phyloP scores from a whole-genome alignment of 495 filamentous ascomycete species.

The Hypoxylon lienhwacheense region DNA sequence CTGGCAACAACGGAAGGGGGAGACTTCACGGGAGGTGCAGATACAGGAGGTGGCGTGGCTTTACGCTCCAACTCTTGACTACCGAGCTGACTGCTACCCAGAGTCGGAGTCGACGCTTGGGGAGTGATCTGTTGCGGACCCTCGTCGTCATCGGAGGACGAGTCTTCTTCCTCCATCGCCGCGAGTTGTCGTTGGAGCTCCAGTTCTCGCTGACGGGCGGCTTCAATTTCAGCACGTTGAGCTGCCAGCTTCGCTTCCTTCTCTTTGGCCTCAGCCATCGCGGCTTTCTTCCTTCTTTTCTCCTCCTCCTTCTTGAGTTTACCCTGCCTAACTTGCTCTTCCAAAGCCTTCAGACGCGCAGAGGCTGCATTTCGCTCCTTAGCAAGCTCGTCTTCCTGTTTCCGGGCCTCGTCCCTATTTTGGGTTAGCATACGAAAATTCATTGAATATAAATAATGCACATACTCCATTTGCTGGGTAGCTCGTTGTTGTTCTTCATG shows the following conservation, averaged over 20 bases:
- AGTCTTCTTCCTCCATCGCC: conserved; percentile 71
- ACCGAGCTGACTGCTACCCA: conserved; percentile 52
- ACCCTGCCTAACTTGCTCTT: conserved; percentile 90
- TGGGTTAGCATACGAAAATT: conserved; percentile 37
- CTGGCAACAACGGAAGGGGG: conserved; percentile 48
- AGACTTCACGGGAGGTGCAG: conserved; percentile 47
- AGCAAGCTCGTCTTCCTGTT: conserved; percentile 76
- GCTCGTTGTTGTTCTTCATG: conserved; percentile 77
- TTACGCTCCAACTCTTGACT: conserved; percentile 58
- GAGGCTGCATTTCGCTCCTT: conserved; percentile 79
- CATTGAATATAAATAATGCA: conserved; percentile 32
- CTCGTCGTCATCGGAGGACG: conserved; percentile 85
- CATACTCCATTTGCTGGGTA: conserved; percentile 82
- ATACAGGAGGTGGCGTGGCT: conserved; percentile 49
- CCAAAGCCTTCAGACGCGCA: conserved; percentile 80
- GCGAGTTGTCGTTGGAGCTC: conserved; percentile 87
- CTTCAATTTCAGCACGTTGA: conserved; percentile 90
- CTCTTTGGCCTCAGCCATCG: conserved; percentile 80
- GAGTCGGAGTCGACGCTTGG: conserved; percentile 78
- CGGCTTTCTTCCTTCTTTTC: conserved; percentile 86
- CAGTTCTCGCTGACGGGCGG: conserved; percentile 81
- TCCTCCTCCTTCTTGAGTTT: conserved; percentile 98
- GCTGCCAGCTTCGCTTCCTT: conserved; percentile 83
- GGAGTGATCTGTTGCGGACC: conserved; percentile 79
- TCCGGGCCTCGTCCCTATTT: conserved; percentile 70